These are phyloP conservation scores for Chlorella sp. DNA, from an alignment of 139 green algal genomes.

Conservation along the genomic window DNA sequence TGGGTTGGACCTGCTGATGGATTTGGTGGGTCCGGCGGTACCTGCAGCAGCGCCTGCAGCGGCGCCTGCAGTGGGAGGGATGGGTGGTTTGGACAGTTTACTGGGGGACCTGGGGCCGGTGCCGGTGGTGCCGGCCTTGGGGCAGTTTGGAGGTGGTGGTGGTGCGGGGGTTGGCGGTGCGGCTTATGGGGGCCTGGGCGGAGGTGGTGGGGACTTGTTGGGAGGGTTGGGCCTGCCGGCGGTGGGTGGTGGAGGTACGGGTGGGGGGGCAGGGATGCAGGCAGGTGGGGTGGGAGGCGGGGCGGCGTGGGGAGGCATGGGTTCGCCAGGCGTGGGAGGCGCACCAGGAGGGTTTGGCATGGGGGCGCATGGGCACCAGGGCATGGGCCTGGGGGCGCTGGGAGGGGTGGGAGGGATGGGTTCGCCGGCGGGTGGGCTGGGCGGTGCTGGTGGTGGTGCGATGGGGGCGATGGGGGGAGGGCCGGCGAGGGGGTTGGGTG, in stretches of 20 bases:
- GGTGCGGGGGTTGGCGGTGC: not conserved
- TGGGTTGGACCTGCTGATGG: not conserved
- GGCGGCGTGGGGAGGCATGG: not conserved
- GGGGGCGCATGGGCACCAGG: not conserved
- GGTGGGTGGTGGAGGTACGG: not conserved
- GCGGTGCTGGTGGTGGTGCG: not conserved
- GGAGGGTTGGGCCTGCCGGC: not conserved
- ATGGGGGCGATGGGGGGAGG: no score
- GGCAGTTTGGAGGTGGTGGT: not conserved
- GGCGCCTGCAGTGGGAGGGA: not conserved
- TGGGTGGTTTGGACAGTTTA: not conserved
- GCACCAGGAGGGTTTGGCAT: not conserved
- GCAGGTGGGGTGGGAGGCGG: not conserved
- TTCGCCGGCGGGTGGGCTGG: not conserved
- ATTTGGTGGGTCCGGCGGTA: not conserved
- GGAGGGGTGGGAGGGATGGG: not conserved
- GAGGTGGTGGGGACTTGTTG: not conserved
- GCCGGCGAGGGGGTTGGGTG: no score
- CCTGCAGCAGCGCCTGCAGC: not conserved
- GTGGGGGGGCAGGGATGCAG: not conserved
- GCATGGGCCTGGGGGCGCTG: not conserved
- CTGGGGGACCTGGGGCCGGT: not conserved
- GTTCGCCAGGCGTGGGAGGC: not conserved
- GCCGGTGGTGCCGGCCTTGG: not conserved
- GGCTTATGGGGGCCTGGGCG: not conserved